These are phyloP conservation scores for Oenanthe sinensis DNA, from an alignment of 129 eudicot genomes.

Conservation along the genomic window DNA sequence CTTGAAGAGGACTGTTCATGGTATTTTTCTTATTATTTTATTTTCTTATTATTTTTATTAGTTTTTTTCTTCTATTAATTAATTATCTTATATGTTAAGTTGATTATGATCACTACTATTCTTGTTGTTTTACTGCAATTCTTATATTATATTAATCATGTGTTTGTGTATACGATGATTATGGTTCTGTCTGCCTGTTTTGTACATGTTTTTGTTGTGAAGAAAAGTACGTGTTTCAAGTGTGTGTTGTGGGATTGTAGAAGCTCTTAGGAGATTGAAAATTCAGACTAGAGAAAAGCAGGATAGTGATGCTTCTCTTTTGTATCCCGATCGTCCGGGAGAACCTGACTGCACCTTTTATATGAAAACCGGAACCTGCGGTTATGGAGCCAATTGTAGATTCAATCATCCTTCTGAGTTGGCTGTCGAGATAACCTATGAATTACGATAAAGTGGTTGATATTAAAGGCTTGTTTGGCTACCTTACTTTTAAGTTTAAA, in stretches of 20 bases:
- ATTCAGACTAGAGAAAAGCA: conserved; percentile 22
- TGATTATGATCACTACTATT: too few species aligned
- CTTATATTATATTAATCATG: background rate
- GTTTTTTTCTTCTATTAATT: too few species aligned
- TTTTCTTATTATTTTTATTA: too few species aligned
- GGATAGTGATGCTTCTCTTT: conserved; percentile 24
- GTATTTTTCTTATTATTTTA: background rate
- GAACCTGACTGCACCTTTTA: conserved; percentile 75
- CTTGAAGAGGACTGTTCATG: conserved; percentile 45
- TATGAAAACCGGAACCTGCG: conserved; percentile 67
- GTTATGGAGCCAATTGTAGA: conserved; percentile 71
- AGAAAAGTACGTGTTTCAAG: background rate
- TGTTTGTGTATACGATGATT: background rate
- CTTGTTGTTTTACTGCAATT: too few species aligned
- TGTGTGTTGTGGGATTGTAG: conserved; percentile 14
- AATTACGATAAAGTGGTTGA: background rate
- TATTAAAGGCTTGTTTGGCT: background rate
- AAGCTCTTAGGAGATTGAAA: conserved; percentile 42
- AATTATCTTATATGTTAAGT: too few species aligned
- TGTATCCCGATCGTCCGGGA: conserved; percentile 77
- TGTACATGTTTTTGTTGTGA: background rate
- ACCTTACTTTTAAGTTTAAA: background rate
- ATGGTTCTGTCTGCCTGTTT: background rate
- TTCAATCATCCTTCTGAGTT: conserved; percentile 70
- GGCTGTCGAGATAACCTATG: conserved; percentile 30